Evolutionary conservation across 805 yeast genomes (phyloP).

Genomic region (Hanseniaspora meyeri): DNA sequence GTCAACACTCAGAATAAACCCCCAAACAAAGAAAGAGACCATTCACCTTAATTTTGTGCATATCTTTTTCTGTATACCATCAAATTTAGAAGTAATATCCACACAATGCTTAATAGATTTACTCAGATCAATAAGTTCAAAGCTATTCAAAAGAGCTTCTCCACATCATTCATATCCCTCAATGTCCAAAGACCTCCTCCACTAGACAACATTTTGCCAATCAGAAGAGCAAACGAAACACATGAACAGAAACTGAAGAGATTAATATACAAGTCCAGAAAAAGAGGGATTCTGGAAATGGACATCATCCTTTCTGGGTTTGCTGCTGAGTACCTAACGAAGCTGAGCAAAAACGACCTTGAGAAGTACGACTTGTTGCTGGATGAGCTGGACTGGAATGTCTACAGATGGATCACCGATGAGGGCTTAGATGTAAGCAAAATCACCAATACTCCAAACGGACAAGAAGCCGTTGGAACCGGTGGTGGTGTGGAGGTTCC

Average conservation of each 20-base stretch:
- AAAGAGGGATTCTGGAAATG: slow-evolving; percentile 89
- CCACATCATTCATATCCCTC: background rate
- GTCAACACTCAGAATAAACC: no score
- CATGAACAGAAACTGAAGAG: slow-evolving; percentile 73
- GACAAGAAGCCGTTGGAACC: slow-evolving; percentile 13
- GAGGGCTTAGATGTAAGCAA: slow-evolving; percentile 9
- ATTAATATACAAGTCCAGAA: slow-evolving; percentile 77
- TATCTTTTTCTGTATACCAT: background rate
- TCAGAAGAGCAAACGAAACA: slow-evolving; percentile 62
- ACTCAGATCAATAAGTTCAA: background rate
- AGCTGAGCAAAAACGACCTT: slow-evolving; percentile 50
- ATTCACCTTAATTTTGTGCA: no score
- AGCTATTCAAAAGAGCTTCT: background rate
- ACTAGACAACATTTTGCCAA: slow-evolving; percentile 51
- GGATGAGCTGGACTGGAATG: slow-evolving; percentile 98
- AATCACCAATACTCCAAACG: slow-evolving; percentile 9
- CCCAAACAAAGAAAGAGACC: no score
- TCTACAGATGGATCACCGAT: slow-evolving; percentile 90
- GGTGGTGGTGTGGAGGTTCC: slow-evolving; percentile 38
- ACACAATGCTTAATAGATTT: background rate
- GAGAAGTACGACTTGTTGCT: slow-evolving; percentile 75
- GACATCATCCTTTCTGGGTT: slow-evolving; percentile 76
- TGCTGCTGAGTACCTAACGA: slow-evolving; percentile 59
- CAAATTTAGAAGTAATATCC: no score
- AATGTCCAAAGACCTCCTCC: slow-evolving; percentile 10